phyloP scores from a whole-genome alignment of 805 yeast genomes.

The Zygoascus tannicola region DNA sequence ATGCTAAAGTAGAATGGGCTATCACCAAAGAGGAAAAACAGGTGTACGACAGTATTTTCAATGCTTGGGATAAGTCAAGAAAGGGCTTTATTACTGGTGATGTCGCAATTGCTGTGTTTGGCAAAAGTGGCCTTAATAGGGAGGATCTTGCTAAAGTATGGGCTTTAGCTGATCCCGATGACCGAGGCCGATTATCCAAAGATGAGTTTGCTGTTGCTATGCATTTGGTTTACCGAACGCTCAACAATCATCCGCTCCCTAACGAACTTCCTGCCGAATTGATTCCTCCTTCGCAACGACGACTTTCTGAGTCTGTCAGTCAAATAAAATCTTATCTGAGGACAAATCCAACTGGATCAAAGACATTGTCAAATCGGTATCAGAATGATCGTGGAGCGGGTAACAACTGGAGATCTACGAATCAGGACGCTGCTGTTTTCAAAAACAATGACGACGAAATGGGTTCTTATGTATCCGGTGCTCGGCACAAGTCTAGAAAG shows the following conservation, averaged over 20 bases:
- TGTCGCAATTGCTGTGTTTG: constrained; percentile 75
- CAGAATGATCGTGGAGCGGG: background rate
- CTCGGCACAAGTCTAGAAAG: constrained; percentile 48
- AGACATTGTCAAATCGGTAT: constrained; percentile 14
- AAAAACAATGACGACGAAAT: constrained; percentile 65
- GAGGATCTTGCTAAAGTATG: constrained; percentile 83
- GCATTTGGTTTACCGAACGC: constrained; percentile 87
- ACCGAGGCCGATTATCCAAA: constrained; percentile 72
- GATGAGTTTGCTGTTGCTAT: constrained; percentile 95
- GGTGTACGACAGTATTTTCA: constrained; percentile 78
- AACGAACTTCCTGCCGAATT: constrained; percentile 75
- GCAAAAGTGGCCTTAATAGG: constrained; percentile 83
- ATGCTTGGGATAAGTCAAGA: constrained; percentile 68
- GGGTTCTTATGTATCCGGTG: constrained; percentile 44
- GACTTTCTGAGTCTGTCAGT: constrained; percentile 60
- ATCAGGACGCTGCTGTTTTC: constrained; percentile 45
- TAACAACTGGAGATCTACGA: constrained; percentile 10
- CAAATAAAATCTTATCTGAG: constrained; percentile 60
- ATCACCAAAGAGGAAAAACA: constrained; percentile 81
- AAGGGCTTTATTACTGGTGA: constrained; percentile 70
- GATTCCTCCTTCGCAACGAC: constrained; percentile 74
- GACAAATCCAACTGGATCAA: constrained; percentile 25
- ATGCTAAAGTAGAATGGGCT: constrained; percentile 63
- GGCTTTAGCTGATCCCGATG: constrained; percentile 77
- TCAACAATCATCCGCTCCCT: constrained; percentile 86